Conservation (phyloP, 495 filamentous ascomycete species). For the Cercophora scortea region DNA sequence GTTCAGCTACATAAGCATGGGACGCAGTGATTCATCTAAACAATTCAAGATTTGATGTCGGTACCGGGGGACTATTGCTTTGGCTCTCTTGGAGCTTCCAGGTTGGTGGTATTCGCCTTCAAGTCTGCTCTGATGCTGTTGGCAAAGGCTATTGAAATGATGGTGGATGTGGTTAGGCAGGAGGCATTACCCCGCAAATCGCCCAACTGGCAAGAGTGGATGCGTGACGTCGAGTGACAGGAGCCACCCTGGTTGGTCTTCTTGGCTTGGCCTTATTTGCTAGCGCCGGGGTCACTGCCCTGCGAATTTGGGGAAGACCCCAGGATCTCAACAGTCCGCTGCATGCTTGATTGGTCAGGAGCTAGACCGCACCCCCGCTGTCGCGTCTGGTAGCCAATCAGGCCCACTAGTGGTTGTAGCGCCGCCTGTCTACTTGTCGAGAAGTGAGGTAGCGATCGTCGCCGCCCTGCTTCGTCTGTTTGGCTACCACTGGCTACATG, state of each 20-base stretch:
- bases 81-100: no score
- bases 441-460: conserved; percentile 8
- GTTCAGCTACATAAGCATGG: no score
- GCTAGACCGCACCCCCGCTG: neutral
- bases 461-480: neutral
- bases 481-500: neutral
- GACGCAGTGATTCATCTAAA: no score
- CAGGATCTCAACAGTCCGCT: neutral
- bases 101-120: no score
- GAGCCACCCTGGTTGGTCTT: neutral
- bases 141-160: no score
- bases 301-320: neutral
- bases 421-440: conserved; percentile 7
- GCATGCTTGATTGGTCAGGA: conserved; percentile 14
- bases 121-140: no score
- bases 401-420: neutral
- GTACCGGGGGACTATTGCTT: no score
- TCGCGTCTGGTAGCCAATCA: conserved; percentile 13
- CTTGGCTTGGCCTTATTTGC: neutral
- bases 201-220: conserved; percentile 2
- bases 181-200: conserved; percentile 13
- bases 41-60: no score
- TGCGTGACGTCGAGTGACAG: conserved; percentile 10
- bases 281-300: neutral
- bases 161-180: no score